Evolutionary conservation across 1,139 yeast species (phyloP).

Genomic region (Saccharomyces hybrid): DNA sequence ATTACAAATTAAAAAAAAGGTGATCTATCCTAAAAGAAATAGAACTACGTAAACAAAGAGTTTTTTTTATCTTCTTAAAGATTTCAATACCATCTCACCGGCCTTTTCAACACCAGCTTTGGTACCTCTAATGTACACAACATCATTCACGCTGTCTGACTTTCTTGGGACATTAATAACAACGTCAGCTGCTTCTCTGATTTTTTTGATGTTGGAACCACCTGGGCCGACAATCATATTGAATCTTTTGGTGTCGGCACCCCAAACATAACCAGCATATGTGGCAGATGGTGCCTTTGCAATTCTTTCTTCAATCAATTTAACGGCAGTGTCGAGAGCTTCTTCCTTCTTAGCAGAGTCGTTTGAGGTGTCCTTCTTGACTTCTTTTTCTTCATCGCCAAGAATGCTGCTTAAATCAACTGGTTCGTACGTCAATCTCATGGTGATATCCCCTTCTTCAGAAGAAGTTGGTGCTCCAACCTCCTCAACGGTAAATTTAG

Average conservation of each 20-base stretch:
- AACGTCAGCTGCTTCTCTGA: conserved; percentile 53
- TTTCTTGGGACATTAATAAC: conserved; percentile 58
- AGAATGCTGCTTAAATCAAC: conserved; percentile 26
- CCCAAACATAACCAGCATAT: conserved; percentile 43
- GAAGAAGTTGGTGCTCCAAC: conserved; percentile 28
- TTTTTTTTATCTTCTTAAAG: conserved; percentile 13
- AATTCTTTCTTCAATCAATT: conserved; percentile 32
- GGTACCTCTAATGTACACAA: conserved; percentile 39
- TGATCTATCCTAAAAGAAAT: too few relatives aligned
- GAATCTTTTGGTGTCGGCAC: conserved; percentile 39
- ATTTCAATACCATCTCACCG: conserved; percentile 31
- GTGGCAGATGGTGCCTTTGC: conserved; percentile 33
- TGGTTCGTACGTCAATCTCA: conserved; percentile 48
- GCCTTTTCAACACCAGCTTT: conserved; percentile 38
- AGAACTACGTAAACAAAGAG: too few relatives aligned
- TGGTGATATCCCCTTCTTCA: conserved; percentile 43
- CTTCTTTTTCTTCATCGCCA: conserved; percentile 37
- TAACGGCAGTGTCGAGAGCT: conserved; percentile 22
- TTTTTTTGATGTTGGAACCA: conserved; percentile 57
- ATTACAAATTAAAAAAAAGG: background rate
- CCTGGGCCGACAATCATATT: conserved; percentile 67
- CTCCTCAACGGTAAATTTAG: conserved; percentile 42
- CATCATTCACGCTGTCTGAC: conserved; percentile 42
- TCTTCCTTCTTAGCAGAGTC: conserved; percentile 17
- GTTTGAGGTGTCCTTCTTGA: background rate